Evolutionary conservation across 2,329 filamentous ascomycete species (phyloP), one percentile per base, ranked within the genome.

Genomic region (Diaporthe humulicola): DNA sequence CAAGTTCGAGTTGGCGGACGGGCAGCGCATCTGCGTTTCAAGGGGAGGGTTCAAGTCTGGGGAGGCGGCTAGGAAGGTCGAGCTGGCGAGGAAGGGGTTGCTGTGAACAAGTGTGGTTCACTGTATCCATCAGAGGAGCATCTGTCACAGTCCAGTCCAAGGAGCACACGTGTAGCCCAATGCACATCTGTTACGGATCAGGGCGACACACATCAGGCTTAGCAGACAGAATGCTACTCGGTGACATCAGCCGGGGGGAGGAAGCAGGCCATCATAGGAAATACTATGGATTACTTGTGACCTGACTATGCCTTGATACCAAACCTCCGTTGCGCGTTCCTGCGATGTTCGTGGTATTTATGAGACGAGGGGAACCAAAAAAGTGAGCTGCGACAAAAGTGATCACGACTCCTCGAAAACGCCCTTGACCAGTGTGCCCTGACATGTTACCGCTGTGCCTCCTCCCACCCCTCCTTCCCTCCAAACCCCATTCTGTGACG

Each of bases 1-100:
- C 78, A 97, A 97, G 81, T 90, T 95, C 77, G 94, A 94, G 83
- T 80, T 92, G 40, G 90, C 88, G 7, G 93, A 96, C 5, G 94
- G 94, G 0, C 91, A 91, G 78, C 90, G 93, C 54, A 86, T 95
- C 61, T 97, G 94, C 80, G 87, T 93, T 0, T 94, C 92, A 58
- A 95, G 92, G 80, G 93, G 94, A 2, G 94, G 94, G 0, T 95
- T 92, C 85, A 92, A 91, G 80, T 87, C 87, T 1, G 93, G 92
- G 15, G 94, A 95, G 84, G 90, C 93, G 22, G 88, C 89, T 75
- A 88, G 93, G 81, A 96, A 96, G 86, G 88, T 97, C 70, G 94
- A 96, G 82, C 84, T 96, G 80, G 94, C 94, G 4, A 88, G 94
- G 80, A 96, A 96, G 85, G 94, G 94, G 1, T 79, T 96, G 83